These are phyloP conservation scores for Nymphaea colorata DNA, from an alignment of 164 flowering plant species.

Conservation along the genomic window DNA sequence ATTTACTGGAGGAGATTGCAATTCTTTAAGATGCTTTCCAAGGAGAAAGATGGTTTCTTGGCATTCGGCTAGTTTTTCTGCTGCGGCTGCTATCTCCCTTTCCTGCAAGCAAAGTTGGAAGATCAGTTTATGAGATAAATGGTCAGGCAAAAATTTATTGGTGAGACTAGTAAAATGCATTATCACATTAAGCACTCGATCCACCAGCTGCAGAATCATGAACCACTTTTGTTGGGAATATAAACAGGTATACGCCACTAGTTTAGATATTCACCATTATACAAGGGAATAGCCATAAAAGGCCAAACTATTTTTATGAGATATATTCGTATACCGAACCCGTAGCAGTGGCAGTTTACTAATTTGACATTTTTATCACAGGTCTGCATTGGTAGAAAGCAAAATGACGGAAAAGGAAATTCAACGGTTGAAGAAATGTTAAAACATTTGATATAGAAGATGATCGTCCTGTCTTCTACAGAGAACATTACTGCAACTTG, in stretches of 20 bases:
- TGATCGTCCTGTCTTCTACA: too few relatives aligned
- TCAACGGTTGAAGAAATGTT: too few relatives aligned
- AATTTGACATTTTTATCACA: too few relatives aligned
- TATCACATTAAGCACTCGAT: not conserved
- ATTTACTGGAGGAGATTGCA: conserved; percentile 55
- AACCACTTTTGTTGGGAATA: not conserved
- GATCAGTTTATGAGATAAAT: not conserved
- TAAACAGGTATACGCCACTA: not conserved
- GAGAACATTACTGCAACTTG: too few relatives aligned
- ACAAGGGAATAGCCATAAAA: not conserved
- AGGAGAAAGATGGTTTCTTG: conserved; percentile 92
- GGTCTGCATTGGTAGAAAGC: too few relatives aligned
- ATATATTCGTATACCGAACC: too few relatives aligned
- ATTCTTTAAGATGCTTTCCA: conserved; percentile 61
- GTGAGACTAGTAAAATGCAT: not conserved
- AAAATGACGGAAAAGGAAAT: too few relatives aligned
- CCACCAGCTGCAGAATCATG: not conserved
- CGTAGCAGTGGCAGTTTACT: too few relatives aligned
- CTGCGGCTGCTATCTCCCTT: conserved; percentile 67
- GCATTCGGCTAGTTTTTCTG: conserved; percentile 90
- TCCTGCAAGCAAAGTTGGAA: conserved; percentile 29
- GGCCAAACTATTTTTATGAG: not conserved
- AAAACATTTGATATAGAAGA: too few relatives aligned
- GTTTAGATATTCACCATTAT: too few relatives aligned
- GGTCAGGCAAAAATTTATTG: not conserved